Percentiles rank a stretch among this genome's conserved stretches.
These are phyloP conservation scores for Pleurozium schreberi DNA, from an alignment of 225 moss, liverwort and hornwort species.

Conservation along the genomic window DNA sequence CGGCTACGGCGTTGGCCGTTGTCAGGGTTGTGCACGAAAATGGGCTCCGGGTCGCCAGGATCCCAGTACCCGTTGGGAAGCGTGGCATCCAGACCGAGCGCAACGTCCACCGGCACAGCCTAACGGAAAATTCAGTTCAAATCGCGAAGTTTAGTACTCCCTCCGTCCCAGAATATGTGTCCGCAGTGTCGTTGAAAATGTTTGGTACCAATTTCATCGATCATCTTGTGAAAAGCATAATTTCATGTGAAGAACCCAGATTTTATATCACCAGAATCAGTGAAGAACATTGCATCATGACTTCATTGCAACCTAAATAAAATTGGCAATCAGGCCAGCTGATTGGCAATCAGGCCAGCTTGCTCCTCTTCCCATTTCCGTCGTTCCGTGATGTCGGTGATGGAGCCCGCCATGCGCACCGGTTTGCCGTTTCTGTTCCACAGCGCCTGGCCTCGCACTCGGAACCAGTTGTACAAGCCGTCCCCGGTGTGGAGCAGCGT, in stretches of 20 bases:
- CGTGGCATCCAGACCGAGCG: neutral
- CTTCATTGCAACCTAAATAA: neutral
- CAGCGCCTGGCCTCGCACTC: slow-evolving; percentile 39
- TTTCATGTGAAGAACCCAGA: neutral
- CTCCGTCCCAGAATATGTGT: neutral
- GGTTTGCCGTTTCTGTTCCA: slow-evolving; percentile 30
- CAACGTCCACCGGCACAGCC: neutral
- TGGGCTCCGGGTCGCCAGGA: slow-evolving; percentile 23
- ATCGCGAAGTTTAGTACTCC: neutral
- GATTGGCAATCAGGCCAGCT: slow-evolving; percentile 31
- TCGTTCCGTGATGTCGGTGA: slow-evolving; percentile 40
- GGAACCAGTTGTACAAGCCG: slow-evolving; percentile 32
- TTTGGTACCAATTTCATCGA: neutral
- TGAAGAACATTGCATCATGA: neutral
- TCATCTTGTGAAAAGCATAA: neutral
- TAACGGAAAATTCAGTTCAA: neutral
- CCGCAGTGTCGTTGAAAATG: too few species aligned
- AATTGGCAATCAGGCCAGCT: slow-evolving; percentile 22
- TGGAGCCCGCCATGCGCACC: slow-evolving; percentile 41
- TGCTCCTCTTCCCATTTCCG: slow-evolving; percentile 48
- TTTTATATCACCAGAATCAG: neutral
- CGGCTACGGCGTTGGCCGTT: slow-evolving; percentile 20
- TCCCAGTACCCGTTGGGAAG: neutral
- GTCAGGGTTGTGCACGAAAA: slow-evolving; percentile 17
- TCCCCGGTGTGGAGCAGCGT: slow-evolving; percentile 22